Percentiles rank a stretch among this genome's conserved stretches.
Evolutionary conservation across 495 filamentous ascomycete genomes (phyloP).

Genomic region (Venustampulla echinocandica): DNA sequence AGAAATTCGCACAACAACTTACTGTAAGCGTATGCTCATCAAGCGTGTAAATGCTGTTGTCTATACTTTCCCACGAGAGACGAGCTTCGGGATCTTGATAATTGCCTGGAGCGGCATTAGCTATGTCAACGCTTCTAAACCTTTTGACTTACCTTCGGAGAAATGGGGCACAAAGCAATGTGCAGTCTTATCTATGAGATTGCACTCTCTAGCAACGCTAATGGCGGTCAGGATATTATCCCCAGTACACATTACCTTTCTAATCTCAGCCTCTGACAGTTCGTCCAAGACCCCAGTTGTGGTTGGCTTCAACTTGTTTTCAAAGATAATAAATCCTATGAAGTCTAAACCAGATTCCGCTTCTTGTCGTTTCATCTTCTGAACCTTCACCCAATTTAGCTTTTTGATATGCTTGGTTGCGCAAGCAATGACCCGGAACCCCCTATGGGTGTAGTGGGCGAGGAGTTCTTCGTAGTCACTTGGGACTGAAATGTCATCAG

Average conservation of each 20-base stretch:
- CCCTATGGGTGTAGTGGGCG: conserved; percentile 83
- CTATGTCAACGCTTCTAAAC: neutral
- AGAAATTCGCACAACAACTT: conserved; percentile 16
- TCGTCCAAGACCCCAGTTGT: conserved; percentile 73
- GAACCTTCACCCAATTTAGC: conserved; percentile 84
- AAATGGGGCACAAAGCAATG: conserved; percentile 93
- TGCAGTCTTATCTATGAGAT: conserved; percentile 66
- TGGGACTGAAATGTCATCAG: conserved; percentile 51
- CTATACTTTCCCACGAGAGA: conserved; percentile 85
- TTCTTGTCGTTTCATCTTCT: conserved; percentile 81
- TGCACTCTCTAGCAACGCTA: conserved; percentile 90
- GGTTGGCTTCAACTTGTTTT: conserved; percentile 91
- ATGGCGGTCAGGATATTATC: conserved; percentile 98
- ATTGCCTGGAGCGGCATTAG: conserved; percentile 36
- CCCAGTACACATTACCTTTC: conserved; percentile 93
- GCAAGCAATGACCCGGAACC: conserved; percentile 95
- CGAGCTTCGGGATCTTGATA: conserved; percentile 56
- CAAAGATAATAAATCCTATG: conserved; percentile 94
- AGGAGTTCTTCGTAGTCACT: conserved; percentile 82
- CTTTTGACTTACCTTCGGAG: conserved; percentile 46
- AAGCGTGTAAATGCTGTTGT: conserved; percentile 65
- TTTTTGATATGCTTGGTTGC: conserved; percentile 81
- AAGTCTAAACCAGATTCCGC: conserved; percentile 80
- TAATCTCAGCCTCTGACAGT: conserved; percentile 76
- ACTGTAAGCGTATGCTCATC: conserved; percentile 69